phyloP scores from a whole-genome alignment of 257 asterid genomes.

The Coffea eugenioides region DNA sequence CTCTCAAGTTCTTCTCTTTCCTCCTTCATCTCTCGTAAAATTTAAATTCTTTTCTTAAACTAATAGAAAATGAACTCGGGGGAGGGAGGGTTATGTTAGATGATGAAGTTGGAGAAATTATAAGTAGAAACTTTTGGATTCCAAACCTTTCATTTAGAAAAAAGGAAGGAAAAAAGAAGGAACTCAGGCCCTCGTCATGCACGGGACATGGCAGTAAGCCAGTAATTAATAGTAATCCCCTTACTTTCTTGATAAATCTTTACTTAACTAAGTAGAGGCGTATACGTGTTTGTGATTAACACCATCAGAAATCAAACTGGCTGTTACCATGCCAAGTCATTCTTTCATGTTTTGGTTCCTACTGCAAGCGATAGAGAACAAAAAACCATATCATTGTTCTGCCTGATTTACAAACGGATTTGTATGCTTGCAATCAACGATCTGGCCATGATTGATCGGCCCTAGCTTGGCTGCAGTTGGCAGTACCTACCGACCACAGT shows the following conservation, averaged over 20 bases:
- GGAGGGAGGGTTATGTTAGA: no score
- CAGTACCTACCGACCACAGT: constrained; percentile 8
- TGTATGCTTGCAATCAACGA: not conserved
- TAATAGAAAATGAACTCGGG: no score
- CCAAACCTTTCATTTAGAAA: no score
- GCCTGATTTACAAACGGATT: not conserved
- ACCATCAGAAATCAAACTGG: not conserved
- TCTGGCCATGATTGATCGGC: not conserved
- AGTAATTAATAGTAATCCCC: not conserved
- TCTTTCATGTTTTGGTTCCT: not conserved
- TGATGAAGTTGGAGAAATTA: no score
- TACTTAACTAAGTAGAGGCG: not conserved
- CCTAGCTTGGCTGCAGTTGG: not conserved
- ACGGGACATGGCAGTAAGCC: not conserved
- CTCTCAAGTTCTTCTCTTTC: no score
- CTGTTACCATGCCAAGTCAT: constrained; percentile 4
- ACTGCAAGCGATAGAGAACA: not conserved
- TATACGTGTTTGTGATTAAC: not conserved
- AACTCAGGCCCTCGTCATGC: not conserved
- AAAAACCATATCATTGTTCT: constrained; percentile 8
- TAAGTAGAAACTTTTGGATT: no score
- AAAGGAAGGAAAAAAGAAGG: no score
- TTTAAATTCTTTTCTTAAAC: no score
- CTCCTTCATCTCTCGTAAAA: no score
- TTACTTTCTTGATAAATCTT: not conserved